Conservation (phyloP, 2,329 filamentous ascomycete genomes). For the Aspergillus bombycis region DNA sequence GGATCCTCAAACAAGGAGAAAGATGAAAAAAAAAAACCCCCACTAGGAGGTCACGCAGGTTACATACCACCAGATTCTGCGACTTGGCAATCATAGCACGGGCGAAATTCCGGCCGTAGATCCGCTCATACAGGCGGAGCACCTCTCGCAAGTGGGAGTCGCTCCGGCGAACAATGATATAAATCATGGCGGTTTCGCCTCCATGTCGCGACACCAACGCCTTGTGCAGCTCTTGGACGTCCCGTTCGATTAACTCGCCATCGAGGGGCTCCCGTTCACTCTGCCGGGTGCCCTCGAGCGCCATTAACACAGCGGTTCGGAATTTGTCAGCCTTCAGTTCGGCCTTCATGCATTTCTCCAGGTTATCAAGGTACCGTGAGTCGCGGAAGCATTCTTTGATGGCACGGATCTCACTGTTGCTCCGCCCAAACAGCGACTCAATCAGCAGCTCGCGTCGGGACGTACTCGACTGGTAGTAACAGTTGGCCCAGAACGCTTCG, state of each 20-base stretch:
- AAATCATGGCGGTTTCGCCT: conserved; percentile 84
- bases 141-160: conserved; percentile 82
- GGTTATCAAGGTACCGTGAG: conserved; percentile 83
- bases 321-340: conserved; percentile 97
- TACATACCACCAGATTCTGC: conserved; percentile 85
- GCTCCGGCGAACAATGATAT: conserved; percentile 77
- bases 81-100: conserved; percentile 85
- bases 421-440: conserved; percentile 86
- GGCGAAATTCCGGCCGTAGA: conserved; percentile 80
- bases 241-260: conserved; percentile 64
- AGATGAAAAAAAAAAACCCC: background rate
- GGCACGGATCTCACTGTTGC: conserved; percentile 79
- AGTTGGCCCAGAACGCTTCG: conserved; percentile 97
- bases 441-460: conserved; percentile 87
- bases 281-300: conserved; percentile 80
- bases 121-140: conserved; percentile 72
- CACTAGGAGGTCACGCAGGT: background rate
- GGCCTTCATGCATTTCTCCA: conserved; percentile 83
- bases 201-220: conserved; percentile 73
- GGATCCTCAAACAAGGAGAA: background rate
- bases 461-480: conserved; percentile 90
- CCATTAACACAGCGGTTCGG: conserved; percentile 81
- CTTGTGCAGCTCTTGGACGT: conserved; percentile 72
- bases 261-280: conserved; percentile 75
- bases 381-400: conserved; percentile 91